Base-by-base conservation (phyloP, 257 asterid genomes). In the Rauvolfia tetraphylla region DNA sequence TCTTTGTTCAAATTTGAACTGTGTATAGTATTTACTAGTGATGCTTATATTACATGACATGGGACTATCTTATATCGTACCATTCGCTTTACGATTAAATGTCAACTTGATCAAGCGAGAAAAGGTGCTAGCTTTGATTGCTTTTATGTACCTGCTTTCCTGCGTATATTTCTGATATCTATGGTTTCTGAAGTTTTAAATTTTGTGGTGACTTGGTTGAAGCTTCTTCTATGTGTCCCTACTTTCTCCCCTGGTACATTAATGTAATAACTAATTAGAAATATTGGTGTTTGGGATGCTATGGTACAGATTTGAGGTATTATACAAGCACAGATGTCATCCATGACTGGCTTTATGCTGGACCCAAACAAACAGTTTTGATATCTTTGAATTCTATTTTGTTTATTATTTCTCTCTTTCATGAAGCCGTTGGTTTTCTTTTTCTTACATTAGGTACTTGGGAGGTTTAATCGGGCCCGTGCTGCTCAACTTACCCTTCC, bases 381-480 rank as follows among this genome's bases (percentile, higher is more conserved):
- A 10, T 56, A 44, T n/a, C 67, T 68, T n/a, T 7, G 36, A 14
- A 13, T 38, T 56, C 31, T 2, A 9, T 25, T 25, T 36, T 59
- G 38, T 42, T 57, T 22, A 25, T 41, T n/a, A 48, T 72, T 36
- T 12, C 25, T 14, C 23, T 7, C 25, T 57, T 42, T 56, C 63
- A 18, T 74, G 75, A 51, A 53, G 63, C 34, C 6, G 3, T 42
- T 12, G 49, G 22, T 76, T 12, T 27, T 36, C n/a, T 84, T 56
- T 79, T 79, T 75, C 34, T 51, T 72, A 38, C 65, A 7, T 75
- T 76, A 94, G 97, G 88, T 95, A 81, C 97, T 95, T 80, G 99
- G 98, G 84, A 89, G 86, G 89, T 95, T 93, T 78, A 93, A 93
- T 81, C 97, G 96, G 58, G 99, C 98, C 58, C 96, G 98, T 53